Percentiles rank a stretch among this genome's conserved stretches.
phyloP scores from a whole-genome alignment of 2,329 filamentous ascomycete species.

The Pseudogymnoascus sp. region DNA sequence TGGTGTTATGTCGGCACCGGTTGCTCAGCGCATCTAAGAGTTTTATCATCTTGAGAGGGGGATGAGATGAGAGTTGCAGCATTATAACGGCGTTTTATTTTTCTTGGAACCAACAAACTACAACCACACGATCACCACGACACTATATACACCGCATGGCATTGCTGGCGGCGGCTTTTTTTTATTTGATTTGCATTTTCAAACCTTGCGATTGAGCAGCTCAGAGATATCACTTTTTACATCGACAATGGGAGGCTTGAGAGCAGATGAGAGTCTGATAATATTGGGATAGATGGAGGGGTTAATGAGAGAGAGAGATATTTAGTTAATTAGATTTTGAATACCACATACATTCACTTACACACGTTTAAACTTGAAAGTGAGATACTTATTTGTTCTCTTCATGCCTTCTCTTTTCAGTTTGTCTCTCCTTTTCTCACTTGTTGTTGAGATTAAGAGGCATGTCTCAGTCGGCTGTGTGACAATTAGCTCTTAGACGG shows the following conservation, averaged over 20 bases:
- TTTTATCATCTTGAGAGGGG: neutral
- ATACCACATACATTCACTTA: neutral
- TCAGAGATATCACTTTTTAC: neutral
- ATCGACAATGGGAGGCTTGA: neutral
- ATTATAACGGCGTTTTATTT: neutral
- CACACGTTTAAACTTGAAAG: neutral
- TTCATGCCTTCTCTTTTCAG: neutral
- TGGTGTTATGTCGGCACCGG: neutral
- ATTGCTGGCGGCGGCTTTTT: neutral
- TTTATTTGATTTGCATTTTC: neutral
- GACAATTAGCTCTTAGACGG: neutral
- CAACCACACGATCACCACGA: conserved; percentile 1
- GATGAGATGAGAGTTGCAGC: neutral
- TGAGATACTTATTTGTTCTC: neutral
- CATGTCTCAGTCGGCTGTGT: neutral
- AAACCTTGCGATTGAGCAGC: neutral
- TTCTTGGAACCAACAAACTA: neutral
- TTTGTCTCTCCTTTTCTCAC: neutral
- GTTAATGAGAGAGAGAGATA: neutral
- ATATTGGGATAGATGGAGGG: neutral
- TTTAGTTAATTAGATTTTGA: neutral
- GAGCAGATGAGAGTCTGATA: neutral
- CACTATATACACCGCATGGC: neutral
- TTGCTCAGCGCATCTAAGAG: neutral
- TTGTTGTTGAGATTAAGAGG: neutral